Evolutionary conservation across 495 filamentous ascomycete species (phyloP), one percentile per base, ranked within the genome.

Genomic region (Penicillium mononematosum): DNA sequence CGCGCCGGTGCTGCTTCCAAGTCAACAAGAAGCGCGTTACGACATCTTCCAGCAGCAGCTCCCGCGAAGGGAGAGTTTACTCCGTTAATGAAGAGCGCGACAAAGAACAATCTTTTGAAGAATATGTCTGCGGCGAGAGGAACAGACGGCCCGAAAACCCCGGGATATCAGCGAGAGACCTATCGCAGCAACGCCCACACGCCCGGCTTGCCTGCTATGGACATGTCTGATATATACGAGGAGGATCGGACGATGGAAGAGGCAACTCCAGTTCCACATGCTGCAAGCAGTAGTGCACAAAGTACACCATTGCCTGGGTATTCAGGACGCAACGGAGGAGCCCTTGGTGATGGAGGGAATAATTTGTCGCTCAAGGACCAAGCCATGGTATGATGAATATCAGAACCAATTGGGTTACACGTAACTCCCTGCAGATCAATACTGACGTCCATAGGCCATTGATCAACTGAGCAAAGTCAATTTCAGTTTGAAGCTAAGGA

Each of bases 401-500:
- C n/a, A 9, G 48, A 4, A 38, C 42, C 36, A 34, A 29, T 25
- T 7, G n/a, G 25, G 2, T 9, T 14, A 29, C 24, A 52, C 8
- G 29, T 5, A 34, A 34, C 31, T 14, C 10, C 5, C 20, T 19
- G 20, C 27, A 20, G 24, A 24, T 22, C 19, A 36, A 16, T 42
- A 47, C 65, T 70, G 38, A 73, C 52, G 52, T 57, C n/a, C 34
- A 27, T 55, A 88, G 85, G 83, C 85, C 55, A 93, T 98, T 63
- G 91, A 96, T 71, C 89, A 88, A 65, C 91, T 98, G 58, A 91
- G 98, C 69, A 98, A 98, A 75, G 79, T 80, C 57, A 98, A 98
- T 64, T 98, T 96, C 66, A 95, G 95, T 58, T 78, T 98, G 39
- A 98, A 98, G 72, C 82, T 98, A 55, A 97, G 96, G 73, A 94